These are phyloP conservation scores for Magnusiomyces ingens DNA, from an alignment of 1,139 yeast species.

Conservation along the genomic window DNA sequence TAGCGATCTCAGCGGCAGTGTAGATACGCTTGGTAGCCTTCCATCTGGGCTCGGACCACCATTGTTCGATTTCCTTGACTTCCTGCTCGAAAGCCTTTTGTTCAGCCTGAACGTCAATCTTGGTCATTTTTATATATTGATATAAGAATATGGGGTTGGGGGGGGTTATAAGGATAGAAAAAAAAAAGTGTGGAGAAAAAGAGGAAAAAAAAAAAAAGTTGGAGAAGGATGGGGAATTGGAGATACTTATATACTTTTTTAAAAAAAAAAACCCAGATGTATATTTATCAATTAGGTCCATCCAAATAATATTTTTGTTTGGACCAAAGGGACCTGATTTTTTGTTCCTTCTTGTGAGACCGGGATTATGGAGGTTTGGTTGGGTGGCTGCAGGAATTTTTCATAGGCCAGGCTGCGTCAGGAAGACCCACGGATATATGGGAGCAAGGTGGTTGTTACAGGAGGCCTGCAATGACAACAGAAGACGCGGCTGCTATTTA, in stretches of 20 bases:
- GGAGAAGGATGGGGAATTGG: slow-evolving; percentile 9
- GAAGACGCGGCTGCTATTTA: too few relatives aligned
- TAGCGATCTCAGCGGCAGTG: slow-evolving; percentile 81
- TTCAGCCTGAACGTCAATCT: slow-evolving; percentile 40
- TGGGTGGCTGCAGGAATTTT: background rate
- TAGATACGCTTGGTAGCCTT: slow-evolving; percentile 79
- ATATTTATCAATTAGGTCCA: background rate
- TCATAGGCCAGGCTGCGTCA: too few relatives aligned
- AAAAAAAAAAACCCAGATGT: too few relatives aligned
- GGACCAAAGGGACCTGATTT: background rate
- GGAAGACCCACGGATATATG: too few relatives aligned
- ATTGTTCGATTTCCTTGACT: slow-evolving; percentile 63
- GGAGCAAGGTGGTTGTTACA: too few relatives aligned
- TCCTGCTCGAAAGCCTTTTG: slow-evolving; percentile 61
- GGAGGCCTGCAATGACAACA: too few relatives aligned
- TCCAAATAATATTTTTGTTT: background rate
- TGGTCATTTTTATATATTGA: slow-evolving; percentile 10
- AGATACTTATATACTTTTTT: slow-evolving; percentile 10
- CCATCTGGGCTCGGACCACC: slow-evolving; percentile 97
- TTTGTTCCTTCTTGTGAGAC: slow-evolving; percentile 3
- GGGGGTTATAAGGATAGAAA: background rate
- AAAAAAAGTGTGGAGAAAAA: background rate
- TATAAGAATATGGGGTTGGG: background rate
- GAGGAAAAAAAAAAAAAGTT: slow-evolving; percentile 4
- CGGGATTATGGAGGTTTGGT: background rate